Percentiles rank a stretch among this genome's conserved stretches.
Evolutionary conservation across 2,329 filamentous ascomycete species (phyloP).

Genomic region (Xylaria sp.): DNA sequence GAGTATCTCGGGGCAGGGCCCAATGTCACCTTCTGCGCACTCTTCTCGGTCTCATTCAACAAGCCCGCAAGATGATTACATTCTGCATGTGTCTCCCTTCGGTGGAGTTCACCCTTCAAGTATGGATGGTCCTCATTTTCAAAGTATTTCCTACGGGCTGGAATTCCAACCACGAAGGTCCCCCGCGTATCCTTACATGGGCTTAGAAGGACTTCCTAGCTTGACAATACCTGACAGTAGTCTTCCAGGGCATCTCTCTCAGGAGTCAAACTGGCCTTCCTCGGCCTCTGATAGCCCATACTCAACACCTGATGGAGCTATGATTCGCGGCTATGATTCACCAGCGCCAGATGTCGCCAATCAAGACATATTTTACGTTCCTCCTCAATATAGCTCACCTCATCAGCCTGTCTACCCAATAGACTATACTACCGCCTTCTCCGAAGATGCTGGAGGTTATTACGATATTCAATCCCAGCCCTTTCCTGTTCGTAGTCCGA

Average conservation of each 20-base stretch:
- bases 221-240: slow-evolving; percentile 49
- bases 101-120: slow-evolving; percentile 44
- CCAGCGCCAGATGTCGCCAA: slow-evolving; percentile 40
- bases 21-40: slow-evolving; percentile 43
- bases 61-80: slow-evolving; percentile 37
- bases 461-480: slow-evolving; percentile 51
- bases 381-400: slow-evolving; percentile 44
- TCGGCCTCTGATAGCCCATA: slow-evolving; percentile 60
- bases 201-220: slow-evolving; percentile 46
- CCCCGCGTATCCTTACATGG: slow-evolving; percentile 44
- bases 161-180: slow-evolving; percentile 47
- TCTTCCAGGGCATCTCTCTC: slow-evolving; percentile 48
- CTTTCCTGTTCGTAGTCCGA: slow-evolving; percentile 61
- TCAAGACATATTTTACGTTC: slow-evolving; percentile 43
- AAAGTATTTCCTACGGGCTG: slow-evolving; percentile 40
- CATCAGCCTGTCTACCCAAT: slow-evolving; percentile 50
- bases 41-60: slow-evolving; percentile 28
- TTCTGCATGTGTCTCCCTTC: slow-evolving; percentile 40
- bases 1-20: slow-evolving; percentile 41
- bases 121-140: slow-evolving; percentile 41
- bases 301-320: slow-evolving; percentile 53
- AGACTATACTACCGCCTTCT: slow-evolving; percentile 51
- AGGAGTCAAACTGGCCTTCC: slow-evolving; percentile 57
- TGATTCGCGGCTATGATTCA: slow-evolving; percentile 39
- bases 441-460: slow-evolving; percentile 49